Percentiles rank a stretch among this genome's conserved stretches.
Evolutionary conservation across 257 asterid genomes (phyloP).

Genomic region (Catharanthus roseus): DNA sequence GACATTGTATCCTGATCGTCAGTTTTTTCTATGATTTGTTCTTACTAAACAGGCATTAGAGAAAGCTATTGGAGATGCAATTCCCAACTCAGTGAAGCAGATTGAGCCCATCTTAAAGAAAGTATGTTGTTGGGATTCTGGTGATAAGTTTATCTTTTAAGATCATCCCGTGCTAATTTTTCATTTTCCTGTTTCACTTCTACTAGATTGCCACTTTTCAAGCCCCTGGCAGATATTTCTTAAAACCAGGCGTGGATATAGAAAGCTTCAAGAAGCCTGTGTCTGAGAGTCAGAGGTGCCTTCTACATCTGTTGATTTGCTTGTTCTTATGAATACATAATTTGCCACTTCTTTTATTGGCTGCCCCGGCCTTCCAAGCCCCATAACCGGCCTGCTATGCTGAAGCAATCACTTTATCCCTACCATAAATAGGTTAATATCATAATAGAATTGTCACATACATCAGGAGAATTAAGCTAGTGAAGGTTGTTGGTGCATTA

Average conservation of each 20-base stretch:
- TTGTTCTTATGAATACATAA: background rate
- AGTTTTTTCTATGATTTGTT: slow-evolving; percentile 17
- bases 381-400: background rate
- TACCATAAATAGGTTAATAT: background rate
- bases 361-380: background rate
- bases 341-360: background rate
- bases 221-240: slow-evolving; percentile 81
- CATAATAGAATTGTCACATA: background rate
- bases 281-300: slow-evolving; percentile 65
- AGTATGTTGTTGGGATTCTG: slow-evolving; percentile 41
- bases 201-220: slow-evolving; percentile 65
- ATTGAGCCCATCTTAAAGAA: slow-evolving; percentile 81
- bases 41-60: slow-evolving; percentile 59
- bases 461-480: background rate
- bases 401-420: background rate
- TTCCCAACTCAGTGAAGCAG: slow-evolving; percentile 60
- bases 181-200: slow-evolving; percentile 19
- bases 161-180: slow-evolving; percentile 6
- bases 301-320: slow-evolving; percentile 4
- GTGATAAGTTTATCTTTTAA: slow-evolving; percentile 9
- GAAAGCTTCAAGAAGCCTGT: slow-evolving; percentile 54
- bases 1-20: slow-evolving; percentile 6
- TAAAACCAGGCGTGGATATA: slow-evolving; percentile 64
- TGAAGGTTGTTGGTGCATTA: background rate
- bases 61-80: slow-evolving; percentile 76